Evolutionary conservation across 2,329 filamentous ascomycete genomes (phyloP).

Genomic region (Colletotrichum sp.): DNA sequence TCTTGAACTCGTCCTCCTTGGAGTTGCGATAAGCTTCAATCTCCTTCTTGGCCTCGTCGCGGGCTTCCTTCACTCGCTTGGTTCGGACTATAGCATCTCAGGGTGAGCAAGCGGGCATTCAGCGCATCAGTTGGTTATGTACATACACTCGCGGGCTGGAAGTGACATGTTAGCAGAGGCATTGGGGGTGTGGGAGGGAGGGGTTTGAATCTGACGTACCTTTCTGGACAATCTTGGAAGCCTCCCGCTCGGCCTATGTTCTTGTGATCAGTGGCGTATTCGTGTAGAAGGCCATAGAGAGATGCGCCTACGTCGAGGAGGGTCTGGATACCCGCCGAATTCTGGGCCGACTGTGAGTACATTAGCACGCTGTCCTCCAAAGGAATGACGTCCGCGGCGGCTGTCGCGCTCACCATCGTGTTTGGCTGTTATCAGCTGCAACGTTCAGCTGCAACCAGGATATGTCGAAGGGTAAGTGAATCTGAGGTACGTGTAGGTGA

Average conservation of each 20-base stretch:
- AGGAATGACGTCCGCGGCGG: not conserved
- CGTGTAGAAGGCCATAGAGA: not conserved
- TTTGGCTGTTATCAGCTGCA: not conserved
- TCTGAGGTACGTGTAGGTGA: not conserved
- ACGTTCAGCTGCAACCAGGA: not conserved
- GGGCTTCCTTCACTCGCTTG: constrained; percentile 95
- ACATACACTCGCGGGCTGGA: constrained; percentile 85
- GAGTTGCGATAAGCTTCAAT: constrained; percentile 89
- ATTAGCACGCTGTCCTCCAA: not conserved
- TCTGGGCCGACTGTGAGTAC: constrained; percentile 83
- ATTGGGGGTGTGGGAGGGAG: no score
- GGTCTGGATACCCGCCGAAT: constrained; percentile 97
- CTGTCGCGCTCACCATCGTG: constrained; percentile 11
- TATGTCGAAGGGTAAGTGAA: not conserved
- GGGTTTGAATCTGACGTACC: constrained; percentile 58
- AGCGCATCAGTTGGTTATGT: not conserved
- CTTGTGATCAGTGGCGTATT: not conserved
- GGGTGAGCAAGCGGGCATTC: constrained; percentile 4
- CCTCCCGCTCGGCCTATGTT: constrained; percentile 89
- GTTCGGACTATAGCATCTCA: constrained; percentile 64
- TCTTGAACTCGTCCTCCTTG: constrained; percentile 95
- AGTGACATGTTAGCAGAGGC: not conserved
- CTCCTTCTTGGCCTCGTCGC: constrained; percentile 96
- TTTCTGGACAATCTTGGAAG: constrained; percentile 98
- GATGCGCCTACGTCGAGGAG: constrained; percentile 84